Evolutionary conservation across 495 filamentous ascomycete species (phyloP).

Genomic region (Hyaloscypha bicolor): DNA sequence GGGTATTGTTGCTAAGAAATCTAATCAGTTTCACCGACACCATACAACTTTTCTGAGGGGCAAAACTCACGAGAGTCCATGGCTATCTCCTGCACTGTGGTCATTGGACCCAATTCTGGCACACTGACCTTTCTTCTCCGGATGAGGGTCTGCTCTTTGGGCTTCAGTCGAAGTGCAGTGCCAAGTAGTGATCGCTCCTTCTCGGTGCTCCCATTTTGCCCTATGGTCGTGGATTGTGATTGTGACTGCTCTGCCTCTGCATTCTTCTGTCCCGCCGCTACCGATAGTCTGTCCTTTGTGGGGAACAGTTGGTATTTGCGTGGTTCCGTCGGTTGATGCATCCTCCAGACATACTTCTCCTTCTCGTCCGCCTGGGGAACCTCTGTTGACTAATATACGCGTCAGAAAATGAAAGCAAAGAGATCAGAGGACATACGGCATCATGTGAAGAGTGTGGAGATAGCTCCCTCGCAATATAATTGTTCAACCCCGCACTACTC

Average conservation of each 20-base stretch:
- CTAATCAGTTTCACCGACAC: constrained; percentile 21
- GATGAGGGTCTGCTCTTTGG: constrained; percentile 52
- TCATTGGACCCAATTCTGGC: constrained; percentile 66
- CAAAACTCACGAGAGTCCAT: constrained; percentile 73
- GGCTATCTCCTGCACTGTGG: constrained; percentile 64
- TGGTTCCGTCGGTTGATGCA: constrained; percentile 48
- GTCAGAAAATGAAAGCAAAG: not conserved
- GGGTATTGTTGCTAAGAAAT: constrained; percentile 67
- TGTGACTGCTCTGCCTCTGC: constrained; percentile 54
- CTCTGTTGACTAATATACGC: constrained; percentile 32
- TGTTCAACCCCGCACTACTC: constrained; percentile 33
- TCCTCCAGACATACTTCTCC: constrained; percentile 50
- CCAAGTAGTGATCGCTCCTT: constrained; percentile 43
- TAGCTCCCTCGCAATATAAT: constrained; percentile 37
- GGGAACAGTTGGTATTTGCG: constrained; percentile 58
- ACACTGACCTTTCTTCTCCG: constrained; percentile 64
- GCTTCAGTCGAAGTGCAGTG: constrained; percentile 45
- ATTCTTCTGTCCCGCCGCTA: constrained; percentile 39
- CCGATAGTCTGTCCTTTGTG: constrained; percentile 38
- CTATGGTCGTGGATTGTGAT: constrained; percentile 47
- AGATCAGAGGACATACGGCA: constrained; percentile 23
- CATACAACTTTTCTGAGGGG: constrained; percentile 24
- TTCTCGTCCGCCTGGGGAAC: constrained; percentile 42
- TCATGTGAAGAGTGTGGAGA: constrained; percentile 25
- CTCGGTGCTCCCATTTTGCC: constrained; percentile 42